Base-by-base conservation (phyloP, 2,329 filamentous ascomycete genomes). In the Sporothrix mexicana region DNA sequence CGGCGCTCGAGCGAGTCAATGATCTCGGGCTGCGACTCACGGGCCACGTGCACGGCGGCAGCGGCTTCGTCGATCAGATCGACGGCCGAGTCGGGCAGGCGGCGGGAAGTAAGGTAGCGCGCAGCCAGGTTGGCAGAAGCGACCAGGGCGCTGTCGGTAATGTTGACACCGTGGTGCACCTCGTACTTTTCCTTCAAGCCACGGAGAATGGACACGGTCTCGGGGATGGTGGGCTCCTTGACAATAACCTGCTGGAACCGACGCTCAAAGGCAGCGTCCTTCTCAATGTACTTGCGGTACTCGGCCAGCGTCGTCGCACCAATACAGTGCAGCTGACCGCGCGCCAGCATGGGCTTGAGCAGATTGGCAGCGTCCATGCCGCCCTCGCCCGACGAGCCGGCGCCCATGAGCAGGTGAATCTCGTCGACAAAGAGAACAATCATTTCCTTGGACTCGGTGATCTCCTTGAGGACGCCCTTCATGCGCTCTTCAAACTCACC, bases 401-500 rank as follows among this genome's bases (percentile, higher is more conserved):
- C 96, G 74, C 96, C 96, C 96, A 99, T 99, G 75, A 99, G 90
- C 75, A 99, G 88, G 84, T 99, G 96, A 76, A 99, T 99, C 82
- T 99, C 96, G 82, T 99, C 96, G 77, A 99, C 96, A 78, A 99
- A 99, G 75, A 99, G 90, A 70, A 99, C 92, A 79, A 99, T 98
- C 86, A 95, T 97, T 73, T 98, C 95, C 81, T 96, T 97, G 69
- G 94, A 94, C 72, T 97, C 91, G 77, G 95, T 89, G 73, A 99
- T 97, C 84, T 99, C 96, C 82, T 98, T 99, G 78, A 99, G 83
- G 5, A 99, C 96, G 72, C 95, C 95, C 88, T 99, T 99, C 95
- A 99, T 98, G 77, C 96, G 90, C 86, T 99, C 96, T 82, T 99
- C 96, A 74, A 99, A 99, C 82, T 99, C 96, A 84, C 96, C 96